These are phyloP conservation scores for Tranzscheliella williamsii DNA, from an alignment of 1,284 basidiomycete species.

Conservation along the genomic window DNA sequence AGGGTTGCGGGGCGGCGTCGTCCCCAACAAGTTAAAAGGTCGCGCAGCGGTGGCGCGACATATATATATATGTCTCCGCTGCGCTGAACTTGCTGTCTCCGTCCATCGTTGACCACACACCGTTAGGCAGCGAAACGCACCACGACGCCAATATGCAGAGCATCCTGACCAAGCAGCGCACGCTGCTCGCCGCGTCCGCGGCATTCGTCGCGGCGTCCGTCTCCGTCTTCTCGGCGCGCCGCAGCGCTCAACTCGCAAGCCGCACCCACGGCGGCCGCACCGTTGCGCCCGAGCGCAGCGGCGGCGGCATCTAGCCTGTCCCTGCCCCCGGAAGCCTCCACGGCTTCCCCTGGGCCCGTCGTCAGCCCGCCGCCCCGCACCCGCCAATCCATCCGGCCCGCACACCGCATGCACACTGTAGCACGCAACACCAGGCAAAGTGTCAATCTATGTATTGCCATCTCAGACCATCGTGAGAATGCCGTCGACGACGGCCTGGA, in stretches of 20 bases:
- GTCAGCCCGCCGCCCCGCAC: too few relatives aligned
- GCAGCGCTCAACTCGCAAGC: constrained; percentile 26
- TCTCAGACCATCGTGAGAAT: neutral
- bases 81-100: too few relatives aligned
- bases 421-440: neutral
- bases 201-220: constrained; percentile 23
- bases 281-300: constrained; percentile 32
- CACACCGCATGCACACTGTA: neutral
- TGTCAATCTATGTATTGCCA: neutral
- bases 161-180: too few relatives aligned
- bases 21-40: too few relatives aligned
- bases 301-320: constrained; percentile 35
- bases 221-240: constrained; percentile 28
- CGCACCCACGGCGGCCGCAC: constrained; percentile 23
- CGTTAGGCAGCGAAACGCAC: too few relatives aligned
- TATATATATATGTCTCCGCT: too few relatives aligned
- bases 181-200: constrained; percentile 22
- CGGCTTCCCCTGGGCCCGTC: too few relatives aligned
- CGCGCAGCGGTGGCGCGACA: too few relatives aligned
- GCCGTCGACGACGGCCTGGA: constrained; percentile 3
- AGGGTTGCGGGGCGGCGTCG: too few relatives aligned
- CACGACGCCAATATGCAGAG: too few relatives aligned
- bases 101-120: too few relatives aligned
- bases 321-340: too few relatives aligned
- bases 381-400: neutral